A percentile compares a stretch with the other conserved stretches of the same genome.
phyloP scores from a whole-genome alignment of 2,329 filamentous ascomycete genomes.

The Periconia sp. region DNA sequence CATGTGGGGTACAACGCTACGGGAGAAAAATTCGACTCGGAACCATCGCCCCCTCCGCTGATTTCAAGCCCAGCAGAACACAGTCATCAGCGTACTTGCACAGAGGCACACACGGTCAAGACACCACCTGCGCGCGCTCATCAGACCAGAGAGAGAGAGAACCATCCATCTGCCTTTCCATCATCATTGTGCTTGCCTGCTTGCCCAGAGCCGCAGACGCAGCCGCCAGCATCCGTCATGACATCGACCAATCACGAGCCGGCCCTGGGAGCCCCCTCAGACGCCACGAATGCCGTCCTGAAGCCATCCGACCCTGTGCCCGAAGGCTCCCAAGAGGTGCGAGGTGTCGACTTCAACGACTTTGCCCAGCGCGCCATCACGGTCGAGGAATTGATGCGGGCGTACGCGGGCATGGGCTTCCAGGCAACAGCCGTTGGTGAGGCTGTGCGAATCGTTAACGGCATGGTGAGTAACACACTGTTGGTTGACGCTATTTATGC shows the following conservation, averaged over 20 bases:
- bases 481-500: background rate
- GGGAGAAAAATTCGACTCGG: no score
- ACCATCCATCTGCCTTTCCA: background rate
- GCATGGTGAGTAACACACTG: conserved; percentile 68
- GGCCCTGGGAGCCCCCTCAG: conserved; percentile 41
- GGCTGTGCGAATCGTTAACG: conserved; percentile 88
- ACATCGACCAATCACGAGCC: conserved; percentile 15
- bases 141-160: background rate
- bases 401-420: conserved; percentile 85
- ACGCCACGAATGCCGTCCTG: conserved; percentile 75
- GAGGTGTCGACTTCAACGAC: conserved; percentile 90
- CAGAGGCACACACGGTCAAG: no score
- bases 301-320: conserved; percentile 83
- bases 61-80: no score
- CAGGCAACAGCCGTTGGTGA: conserved; percentile 80
- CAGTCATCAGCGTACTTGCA: no score
- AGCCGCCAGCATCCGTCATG: conserved; percentile 17
- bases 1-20: no score
- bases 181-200: background rate
- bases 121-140: no score
- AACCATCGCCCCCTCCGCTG: no score
- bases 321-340: conserved; percentile 74
- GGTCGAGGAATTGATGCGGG: conserved; percentile 77
- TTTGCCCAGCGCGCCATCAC: conserved; percentile 75
- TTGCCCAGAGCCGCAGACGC: background rate